Evolutionary conservation across 345 rosid species (phyloP).

Genomic region (Boechera divaricarpa): DNA sequence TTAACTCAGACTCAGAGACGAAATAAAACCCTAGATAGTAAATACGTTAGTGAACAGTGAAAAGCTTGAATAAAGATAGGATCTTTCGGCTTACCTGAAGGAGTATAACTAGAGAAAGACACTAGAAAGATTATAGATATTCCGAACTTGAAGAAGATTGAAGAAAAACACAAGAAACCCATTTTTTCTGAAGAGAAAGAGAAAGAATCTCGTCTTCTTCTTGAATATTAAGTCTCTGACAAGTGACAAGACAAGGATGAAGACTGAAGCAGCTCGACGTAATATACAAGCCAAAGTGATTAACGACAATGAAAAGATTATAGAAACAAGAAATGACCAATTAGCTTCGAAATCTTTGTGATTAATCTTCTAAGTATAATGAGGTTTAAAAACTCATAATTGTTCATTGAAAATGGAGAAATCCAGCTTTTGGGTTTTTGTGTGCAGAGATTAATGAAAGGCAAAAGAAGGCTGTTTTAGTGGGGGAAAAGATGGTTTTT

Average conservation of each 20-base stretch:
- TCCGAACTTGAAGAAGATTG: slow-evolving; percentile 41
- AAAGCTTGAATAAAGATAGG: slow-evolving; percentile 21
- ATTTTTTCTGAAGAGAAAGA: slow-evolving; percentile 19
- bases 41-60: neutral
- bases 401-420: slow-evolving; percentile 41
- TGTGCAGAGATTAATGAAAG: slow-evolving; percentile 23
- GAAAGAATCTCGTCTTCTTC: slow-evolving; percentile 4
- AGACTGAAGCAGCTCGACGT: slow-evolving; percentile 34
- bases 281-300: slow-evolving; percentile 15
- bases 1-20: slow-evolving; percentile 36
- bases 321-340: slow-evolving; percentile 27
- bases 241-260: slow-evolving; percentile 32
- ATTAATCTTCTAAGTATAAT: slow-evolving; percentile 27
- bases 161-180: slow-evolving; percentile 44
- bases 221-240: slow-evolving; percentile 24
- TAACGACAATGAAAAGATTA: neutral
- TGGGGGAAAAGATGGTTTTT: slow-evolving; percentile 21
- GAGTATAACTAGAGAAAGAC: slow-evolving; percentile 60
- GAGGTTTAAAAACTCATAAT: slow-evolving; percentile 21
- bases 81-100: slow-evolving; percentile 57
- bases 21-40: slow-evolving; percentile 31
- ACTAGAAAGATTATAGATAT: slow-evolving; percentile 47
- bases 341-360: slow-evolving; percentile 25
- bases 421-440: slow-evolving; percentile 39
- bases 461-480: slow-evolving; percentile 37